Conservation (phyloP, 306 rosid species). For the Cucurbita ficifolia region DNA sequence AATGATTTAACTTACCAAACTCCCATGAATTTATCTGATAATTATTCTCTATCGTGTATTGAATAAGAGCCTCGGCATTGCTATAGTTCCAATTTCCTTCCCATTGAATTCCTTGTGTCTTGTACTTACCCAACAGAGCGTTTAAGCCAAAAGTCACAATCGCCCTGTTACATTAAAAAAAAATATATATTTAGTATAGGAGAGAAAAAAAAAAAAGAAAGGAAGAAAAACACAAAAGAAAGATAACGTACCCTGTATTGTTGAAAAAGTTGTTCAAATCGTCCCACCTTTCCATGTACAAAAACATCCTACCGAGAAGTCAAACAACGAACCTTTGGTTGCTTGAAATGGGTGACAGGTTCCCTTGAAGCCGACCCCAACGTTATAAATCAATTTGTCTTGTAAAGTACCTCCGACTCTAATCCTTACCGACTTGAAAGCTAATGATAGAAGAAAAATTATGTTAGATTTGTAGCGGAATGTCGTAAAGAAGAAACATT, state of each 20-base stretch:
- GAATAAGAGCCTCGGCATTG: slow-evolving; percentile 22
- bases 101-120: slow-evolving; percentile 22
- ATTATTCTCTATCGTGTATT: slow-evolving; percentile 46
- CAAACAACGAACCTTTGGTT: slow-evolving; percentile 47
- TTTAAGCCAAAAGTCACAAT: slow-evolving; percentile 67
- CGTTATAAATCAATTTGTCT: neutral
- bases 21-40: slow-evolving; percentile 78
- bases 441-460: no score
- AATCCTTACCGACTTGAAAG: no score
- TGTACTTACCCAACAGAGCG: slow-evolving; percentile 64
- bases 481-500: no score
- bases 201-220: no score
- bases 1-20: slow-evolving; percentile 27
- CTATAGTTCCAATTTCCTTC: slow-evolving; percentile 29
- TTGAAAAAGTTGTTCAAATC: no score
- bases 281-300: neutral
- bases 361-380: slow-evolving; percentile 33
- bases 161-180: slow-evolving; percentile 17
- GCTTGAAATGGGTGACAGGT: slow-evolving; percentile 55
- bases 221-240: no score
- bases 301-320: slow-evolving; percentile 75
- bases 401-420: no score
- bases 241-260: no score
- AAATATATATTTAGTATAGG: no score
- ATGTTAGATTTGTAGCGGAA: no score